Conservation (phyloP, 2,329 filamentous ascomycete species). For the Emergomyces orientalis region DNA sequence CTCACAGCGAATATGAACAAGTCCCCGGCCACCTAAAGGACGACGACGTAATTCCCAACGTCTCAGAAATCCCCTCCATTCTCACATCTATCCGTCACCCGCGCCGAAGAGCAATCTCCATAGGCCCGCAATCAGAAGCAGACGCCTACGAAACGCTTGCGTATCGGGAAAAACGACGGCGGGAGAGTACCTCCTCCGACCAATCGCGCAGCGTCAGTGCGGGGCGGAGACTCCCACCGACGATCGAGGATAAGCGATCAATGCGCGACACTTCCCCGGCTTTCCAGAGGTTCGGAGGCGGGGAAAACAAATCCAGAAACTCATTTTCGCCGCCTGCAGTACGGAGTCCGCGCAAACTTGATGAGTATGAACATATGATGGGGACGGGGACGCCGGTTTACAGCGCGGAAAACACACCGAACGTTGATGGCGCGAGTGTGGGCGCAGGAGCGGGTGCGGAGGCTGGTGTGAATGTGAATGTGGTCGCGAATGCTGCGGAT, state of each 20-base stretch:
- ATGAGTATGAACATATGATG: slow-evolving; percentile 65
- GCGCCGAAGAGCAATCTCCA: slow-evolving; percentile 67
- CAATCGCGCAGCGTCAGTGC: slow-evolving; percentile 12
- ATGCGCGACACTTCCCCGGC: neutral
- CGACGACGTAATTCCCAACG: slow-evolving; percentile 81
- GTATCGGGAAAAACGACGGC: slow-evolving; percentile 64
- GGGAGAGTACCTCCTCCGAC: slow-evolving; percentile 48
- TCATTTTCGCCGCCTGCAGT: slow-evolving; percentile 27
- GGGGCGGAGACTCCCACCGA: slow-evolving; percentile 15
- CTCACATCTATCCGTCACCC: slow-evolving; percentile 74
- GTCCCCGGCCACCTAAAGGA: slow-evolving; percentile 65
- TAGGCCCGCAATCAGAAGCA: slow-evolving; percentile 90
- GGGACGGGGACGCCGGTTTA: slow-evolving; percentile 50
- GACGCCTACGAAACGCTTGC: slow-evolving; percentile 94
- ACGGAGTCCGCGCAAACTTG: slow-evolving; percentile 43
- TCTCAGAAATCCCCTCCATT: slow-evolving; percentile 77
- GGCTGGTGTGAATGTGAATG: slow-evolving; percentile 9
- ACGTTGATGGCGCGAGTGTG: slow-evolving; percentile 19
- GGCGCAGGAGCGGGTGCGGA: neutral
- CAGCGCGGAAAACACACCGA: slow-evolving; percentile 24
- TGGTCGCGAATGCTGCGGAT: slow-evolving; percentile 18
- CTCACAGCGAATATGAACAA: slow-evolving; percentile 62
- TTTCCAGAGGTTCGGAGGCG: neutral
- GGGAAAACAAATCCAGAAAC: neutral
- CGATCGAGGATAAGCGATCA: slow-evolving; percentile 18